Conservation (phyloP, 2,329 filamentous ascomycete genomes). For the Pseudogymnoascus sp. region DNA sequence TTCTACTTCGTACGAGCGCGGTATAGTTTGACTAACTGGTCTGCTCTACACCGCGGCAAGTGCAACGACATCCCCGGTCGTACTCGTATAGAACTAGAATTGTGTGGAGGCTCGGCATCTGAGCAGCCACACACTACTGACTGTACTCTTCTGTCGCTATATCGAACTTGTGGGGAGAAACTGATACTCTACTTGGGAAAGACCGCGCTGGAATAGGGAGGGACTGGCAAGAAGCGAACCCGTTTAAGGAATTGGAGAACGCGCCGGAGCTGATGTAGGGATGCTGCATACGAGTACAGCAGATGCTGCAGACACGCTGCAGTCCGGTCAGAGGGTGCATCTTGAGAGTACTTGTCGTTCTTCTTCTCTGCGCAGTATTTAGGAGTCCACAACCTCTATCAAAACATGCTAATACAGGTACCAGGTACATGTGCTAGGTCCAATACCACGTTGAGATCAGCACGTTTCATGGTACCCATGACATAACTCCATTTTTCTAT, state of each 20-base stretch:
- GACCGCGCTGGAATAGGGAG: background rate
- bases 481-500: background rate
- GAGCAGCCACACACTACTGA: background rate
- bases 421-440: background rate
- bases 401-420: background rate
- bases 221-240: background rate
- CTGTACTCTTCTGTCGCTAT: background rate
- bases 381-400: background rate
- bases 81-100: slow-evolving; percentile 1
- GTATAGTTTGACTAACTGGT: too few relatives aligned
- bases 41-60: too few relatives aligned
- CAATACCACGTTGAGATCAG: background rate
- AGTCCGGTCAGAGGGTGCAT: background rate
- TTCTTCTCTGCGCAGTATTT: background rate
- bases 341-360: background rate
- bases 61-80: background rate
- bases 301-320: background rate
- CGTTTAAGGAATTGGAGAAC: background rate
- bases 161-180: background rate
- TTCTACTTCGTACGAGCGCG: background rate
- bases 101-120: background rate
- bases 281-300: background rate
- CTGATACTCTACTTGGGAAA: background rate
- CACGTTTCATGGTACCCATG: slow-evolving; percentile 1
- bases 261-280: background rate